Evolutionary conservation across 768 basidiomycete genomes (phyloP).

Genomic region (Phaffia tasmanica): DNA sequence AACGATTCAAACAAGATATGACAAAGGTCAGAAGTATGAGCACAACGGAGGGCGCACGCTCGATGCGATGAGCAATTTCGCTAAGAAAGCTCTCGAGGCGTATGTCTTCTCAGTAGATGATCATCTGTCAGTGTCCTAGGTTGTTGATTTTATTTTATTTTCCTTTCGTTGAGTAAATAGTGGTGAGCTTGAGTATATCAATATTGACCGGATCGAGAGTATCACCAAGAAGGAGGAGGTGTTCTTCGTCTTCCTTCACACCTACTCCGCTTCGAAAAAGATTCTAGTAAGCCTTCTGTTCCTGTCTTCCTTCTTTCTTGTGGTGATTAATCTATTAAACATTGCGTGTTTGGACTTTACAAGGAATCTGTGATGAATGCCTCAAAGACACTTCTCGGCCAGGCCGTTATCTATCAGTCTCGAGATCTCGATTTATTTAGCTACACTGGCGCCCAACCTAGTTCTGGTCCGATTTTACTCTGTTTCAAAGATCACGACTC

Average conservation of each 20-base stretch:
- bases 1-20: slow-evolving; percentile 34
- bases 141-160: slow-evolving; percentile 19
- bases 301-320: not conserved
- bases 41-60: slow-evolving; percentile 64
- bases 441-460: slow-evolving; percentile 33
- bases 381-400: slow-evolving; percentile 45
- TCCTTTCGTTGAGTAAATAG: not conserved
- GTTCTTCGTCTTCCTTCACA: slow-evolving; percentile 51
- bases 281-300: slow-evolving; percentile 35
- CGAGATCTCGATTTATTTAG: slow-evolving; percentile 38
- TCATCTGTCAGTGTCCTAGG: not conserved
- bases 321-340: not conserved
- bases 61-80: slow-evolving; percentile 59
- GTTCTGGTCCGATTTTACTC: slow-evolving; percentile 43
- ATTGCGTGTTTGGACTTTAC: not conserved
- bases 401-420: slow-evolving; percentile 43
- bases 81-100: slow-evolving; percentile 62
- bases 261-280: slow-evolving; percentile 33
- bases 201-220: slow-evolving; percentile 39
- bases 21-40: slow-evolving; percentile 53
- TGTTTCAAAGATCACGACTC: slow-evolving; percentile 54
- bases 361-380: slow-evolving; percentile 52
- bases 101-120: slow-evolving; percentile 35
- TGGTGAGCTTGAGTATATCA: slow-evolving; percentile 18
- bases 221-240: slow-evolving; percentile 45